phyloP scores from a whole-genome alignment of 2,329 filamentous ascomycete species.

The Nectriaceae sp. region DNA sequence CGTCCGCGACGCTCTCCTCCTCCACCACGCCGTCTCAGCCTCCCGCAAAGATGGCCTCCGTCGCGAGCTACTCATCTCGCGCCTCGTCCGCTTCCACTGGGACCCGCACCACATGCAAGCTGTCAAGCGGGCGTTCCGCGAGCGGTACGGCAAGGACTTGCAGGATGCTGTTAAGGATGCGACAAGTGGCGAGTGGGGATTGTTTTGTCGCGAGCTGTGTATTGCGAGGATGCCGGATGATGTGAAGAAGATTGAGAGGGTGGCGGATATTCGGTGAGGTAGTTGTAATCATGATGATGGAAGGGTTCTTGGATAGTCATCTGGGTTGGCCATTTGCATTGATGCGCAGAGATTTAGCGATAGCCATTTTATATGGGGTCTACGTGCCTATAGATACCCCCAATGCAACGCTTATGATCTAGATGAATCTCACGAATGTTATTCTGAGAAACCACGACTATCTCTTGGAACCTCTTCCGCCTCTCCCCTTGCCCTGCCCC shows the following conservation, averaged over 20 bases:
- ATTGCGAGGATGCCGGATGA: constrained; percentile 62
- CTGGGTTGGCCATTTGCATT: not conserved
- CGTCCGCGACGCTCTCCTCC: constrained; percentile 85
- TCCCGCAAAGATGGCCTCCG: constrained; percentile 71
- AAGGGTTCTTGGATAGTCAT: not conserved
- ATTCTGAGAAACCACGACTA: constrained; percentile 10
- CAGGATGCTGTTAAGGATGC: constrained; percentile 78
- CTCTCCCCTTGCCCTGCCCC: constrained; percentile 30
- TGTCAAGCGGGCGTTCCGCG: constrained; percentile 78
- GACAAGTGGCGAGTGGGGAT: constrained; percentile 74
- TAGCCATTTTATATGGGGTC: not conserved
- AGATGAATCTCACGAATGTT: not conserved
- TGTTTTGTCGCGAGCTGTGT: constrained; percentile 73
- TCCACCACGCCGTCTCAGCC: constrained; percentile 85
- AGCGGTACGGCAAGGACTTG: constrained; percentile 74
- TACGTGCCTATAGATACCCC: not conserved
- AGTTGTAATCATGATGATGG: not conserved
- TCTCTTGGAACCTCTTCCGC: constrained; percentile 45
- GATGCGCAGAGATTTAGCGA: not conserved
- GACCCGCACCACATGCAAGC: constrained; percentile 78
- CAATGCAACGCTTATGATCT: not conserved
- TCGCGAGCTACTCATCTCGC: constrained; percentile 83
- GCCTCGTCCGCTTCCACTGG: constrained; percentile 91
- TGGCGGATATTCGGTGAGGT: constrained; percentile 14
- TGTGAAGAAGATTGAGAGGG: constrained; percentile 53